Evolutionary conservation across 768 basidiomycete species (phyloP).

Genomic region (Albatrellus ellisii): DNA sequence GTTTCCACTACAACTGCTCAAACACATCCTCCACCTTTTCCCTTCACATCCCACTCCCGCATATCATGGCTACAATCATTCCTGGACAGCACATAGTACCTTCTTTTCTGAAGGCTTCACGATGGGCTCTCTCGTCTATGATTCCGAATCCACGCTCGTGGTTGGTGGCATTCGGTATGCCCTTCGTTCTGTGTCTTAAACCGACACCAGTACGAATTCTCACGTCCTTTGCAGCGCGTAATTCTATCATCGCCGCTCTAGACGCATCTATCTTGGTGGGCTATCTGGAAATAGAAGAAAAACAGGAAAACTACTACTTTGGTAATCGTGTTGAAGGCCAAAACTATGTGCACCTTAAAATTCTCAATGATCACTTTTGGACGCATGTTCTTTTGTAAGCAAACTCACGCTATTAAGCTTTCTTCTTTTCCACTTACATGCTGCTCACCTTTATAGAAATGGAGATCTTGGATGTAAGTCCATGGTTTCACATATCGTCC

Average conservation of each 20-base stretch:
- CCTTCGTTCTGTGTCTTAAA: background rate
- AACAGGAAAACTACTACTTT: conserved; percentile 14
- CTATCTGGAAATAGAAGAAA: conserved; percentile 19
- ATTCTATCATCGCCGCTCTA: conserved; percentile 18
- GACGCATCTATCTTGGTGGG: conserved; percentile 16
- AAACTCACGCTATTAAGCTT: background rate
- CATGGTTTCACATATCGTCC: background rate
- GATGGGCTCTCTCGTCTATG: background rate
- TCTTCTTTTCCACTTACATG: background rate
- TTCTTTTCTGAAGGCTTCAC: background rate
- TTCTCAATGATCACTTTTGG: conserved; percentile 23
- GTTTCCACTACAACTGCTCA: background rate
- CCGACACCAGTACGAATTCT: background rate
- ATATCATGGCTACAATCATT: background rate
- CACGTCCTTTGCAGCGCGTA: conserved; percentile 13
- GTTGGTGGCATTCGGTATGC: conserved; percentile 6
- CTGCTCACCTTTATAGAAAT: conserved; percentile 10
- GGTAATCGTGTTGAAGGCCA: conserved; percentile 13
- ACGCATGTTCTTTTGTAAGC: conserved; percentile 21
- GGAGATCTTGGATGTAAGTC: conserved; percentile 23
- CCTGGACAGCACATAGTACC: background rate
- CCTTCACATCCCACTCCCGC: background rate
- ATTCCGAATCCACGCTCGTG: background rate
- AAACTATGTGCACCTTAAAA: conserved; percentile 14
- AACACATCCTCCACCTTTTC: background rate